These are phyloP conservation scores for Jackrogersella multiformis DNA, from an alignment of 495 filamentous ascomycete species.

Conservation along the genomic window DNA sequence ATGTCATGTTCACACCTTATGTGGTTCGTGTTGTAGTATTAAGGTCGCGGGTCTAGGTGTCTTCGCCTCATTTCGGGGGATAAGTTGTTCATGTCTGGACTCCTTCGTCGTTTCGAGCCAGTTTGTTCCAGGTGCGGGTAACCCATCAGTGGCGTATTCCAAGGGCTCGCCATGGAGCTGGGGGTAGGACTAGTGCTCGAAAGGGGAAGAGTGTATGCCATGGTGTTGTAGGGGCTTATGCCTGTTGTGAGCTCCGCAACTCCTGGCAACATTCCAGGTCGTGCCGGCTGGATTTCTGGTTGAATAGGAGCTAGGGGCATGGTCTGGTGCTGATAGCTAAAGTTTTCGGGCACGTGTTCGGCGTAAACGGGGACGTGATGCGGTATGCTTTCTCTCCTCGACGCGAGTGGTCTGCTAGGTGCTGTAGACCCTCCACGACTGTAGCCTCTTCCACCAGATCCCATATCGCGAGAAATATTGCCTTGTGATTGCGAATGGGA, in stretches of 20 bases:
- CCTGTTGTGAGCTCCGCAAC: constrained; percentile 66
- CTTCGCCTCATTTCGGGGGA: constrained; percentile 57
- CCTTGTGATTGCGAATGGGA: constrained; percentile 60
- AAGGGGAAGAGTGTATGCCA: constrained; percentile 58
- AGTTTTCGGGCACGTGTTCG: constrained; percentile 44
- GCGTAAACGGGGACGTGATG: constrained; percentile 49
- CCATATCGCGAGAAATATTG: constrained; percentile 51
- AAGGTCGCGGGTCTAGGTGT: constrained; percentile 48
- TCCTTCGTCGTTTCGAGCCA: constrained; percentile 52
- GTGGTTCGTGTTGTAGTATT: constrained; percentile 37
- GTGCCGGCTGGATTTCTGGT: constrained; percentile 40
- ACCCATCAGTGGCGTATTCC: constrained; percentile 51
- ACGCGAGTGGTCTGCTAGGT: constrained; percentile 44
- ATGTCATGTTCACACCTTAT: constrained; percentile 10
- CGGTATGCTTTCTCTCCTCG: constrained; percentile 57
- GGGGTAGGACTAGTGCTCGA: constrained; percentile 50
- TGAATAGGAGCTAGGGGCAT: constrained; percentile 58
- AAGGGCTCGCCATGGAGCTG: constrained; percentile 55
- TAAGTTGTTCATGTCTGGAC: constrained; percentile 50
- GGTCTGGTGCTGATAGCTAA: constrained; percentile 41
- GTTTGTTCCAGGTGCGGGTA: constrained; percentile 48
- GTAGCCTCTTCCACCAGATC: constrained; percentile 48
- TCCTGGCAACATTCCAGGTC: constrained; percentile 57
- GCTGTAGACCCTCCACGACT: constrained; percentile 38
- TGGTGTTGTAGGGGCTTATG: constrained; percentile 62